Evolutionary conservation across 495 filamentous ascomycete genomes (phyloP), one percentile per base, ranked within the genome.

Genomic region (Aspergillus taichungensis): DNA sequence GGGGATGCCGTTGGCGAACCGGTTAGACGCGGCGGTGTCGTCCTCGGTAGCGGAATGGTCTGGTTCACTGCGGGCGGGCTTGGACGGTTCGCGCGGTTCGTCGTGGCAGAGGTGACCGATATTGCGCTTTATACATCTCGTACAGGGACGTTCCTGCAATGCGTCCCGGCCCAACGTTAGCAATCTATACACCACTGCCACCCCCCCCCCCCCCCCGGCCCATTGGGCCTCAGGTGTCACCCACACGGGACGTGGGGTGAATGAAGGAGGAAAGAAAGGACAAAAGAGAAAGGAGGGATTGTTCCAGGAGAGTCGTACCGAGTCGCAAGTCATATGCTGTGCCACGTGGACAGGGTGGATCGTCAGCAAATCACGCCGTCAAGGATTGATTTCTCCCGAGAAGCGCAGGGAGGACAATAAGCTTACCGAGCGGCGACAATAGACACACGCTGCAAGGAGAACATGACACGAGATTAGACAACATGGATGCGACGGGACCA

Each of bases 241-340:
- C 18, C 18, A 24, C 18, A 24, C 18, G 4, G 18, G 18, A 24
- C 18, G 18, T 4, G 18, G 18, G 18, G 18, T 24, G 18, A 24
- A 4, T 1, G 18, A 24, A 4, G 18, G 18, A 24, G 4, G 18
- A 24, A 24, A 24, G n/a, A 24, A 2, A 24, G 18, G 4, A 4
- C 18, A 24, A 24, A 24, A 24, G 18, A 24, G n/a, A 24, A 24
- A 24, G 18, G 18, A 4, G 18, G 18, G 4, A 24, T 24, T 24
- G 18, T 24, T 51, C 64, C 54, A 64, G 63, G 64, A 61, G 67
- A 58, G 67, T 81, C 87, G 78, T 91, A 95, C 90, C 74, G 90
- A 85, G 79, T 98, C 94, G 78, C 92, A 98, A 64, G 94, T 97
- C 92, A 98, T 98, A 83, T 98, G 92, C 87, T 94, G 71, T 70